These are phyloP conservation scores for Salix suchowensis DNA, from an alignment of 345 rosid genomes.

Conservation along the genomic window DNA sequence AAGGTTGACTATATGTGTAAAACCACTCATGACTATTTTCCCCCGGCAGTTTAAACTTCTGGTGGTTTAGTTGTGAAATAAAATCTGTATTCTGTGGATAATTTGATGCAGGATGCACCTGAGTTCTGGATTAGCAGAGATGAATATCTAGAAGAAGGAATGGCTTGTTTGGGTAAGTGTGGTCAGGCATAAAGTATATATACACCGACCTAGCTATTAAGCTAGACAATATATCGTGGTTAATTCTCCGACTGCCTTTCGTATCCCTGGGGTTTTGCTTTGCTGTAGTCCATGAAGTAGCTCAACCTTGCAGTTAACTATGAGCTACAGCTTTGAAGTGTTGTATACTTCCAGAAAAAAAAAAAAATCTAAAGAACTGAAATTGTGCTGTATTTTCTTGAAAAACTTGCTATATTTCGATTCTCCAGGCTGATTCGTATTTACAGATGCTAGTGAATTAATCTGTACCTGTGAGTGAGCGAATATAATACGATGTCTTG, in stretches of 20 bases:
- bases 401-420: no score
- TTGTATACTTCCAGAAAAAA: no score
- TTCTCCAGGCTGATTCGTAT: no score
- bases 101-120: constrained; percentile 70
- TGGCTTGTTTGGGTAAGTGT: constrained; percentile 70
- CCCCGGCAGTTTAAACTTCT: neutral
- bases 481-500: no score
- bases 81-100: neutral
- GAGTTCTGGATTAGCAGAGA: constrained; percentile 97
- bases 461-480: no score
- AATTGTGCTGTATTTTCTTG: no score
- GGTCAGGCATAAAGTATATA: constrained; percentile 36
- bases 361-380: no score
- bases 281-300: no score
- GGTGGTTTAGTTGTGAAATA: neutral
- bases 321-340: no score
- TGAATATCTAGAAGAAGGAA: constrained; percentile 85
- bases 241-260: neutral
- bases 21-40: neutral
- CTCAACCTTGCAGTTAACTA: no score
- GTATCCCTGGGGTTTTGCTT: neutral
- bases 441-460: no score
- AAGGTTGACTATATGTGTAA: neutral
- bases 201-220: neutral
- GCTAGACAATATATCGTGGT: neutral